These are phyloP conservation scores for Fusarium haematococcum DNA, from an alignment of 2,329 filamentous ascomycete species.

Conservation along the genomic window DNA sequence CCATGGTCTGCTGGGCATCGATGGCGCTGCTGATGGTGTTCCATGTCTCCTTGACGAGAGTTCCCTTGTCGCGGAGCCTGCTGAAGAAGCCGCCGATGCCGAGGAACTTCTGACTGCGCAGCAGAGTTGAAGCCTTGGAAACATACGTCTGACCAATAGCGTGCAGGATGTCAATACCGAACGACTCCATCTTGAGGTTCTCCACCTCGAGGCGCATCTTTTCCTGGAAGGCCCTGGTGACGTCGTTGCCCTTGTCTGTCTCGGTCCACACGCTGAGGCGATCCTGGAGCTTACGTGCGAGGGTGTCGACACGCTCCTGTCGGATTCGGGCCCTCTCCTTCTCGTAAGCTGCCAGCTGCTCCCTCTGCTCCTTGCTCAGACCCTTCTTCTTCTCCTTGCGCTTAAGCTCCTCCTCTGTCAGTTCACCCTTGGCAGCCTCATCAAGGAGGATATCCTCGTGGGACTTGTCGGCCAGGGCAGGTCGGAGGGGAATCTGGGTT, in stretches of 20 bases:
- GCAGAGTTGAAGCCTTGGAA: conserved; percentile 85
- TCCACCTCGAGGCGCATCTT: conserved; percentile 96
- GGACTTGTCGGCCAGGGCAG: conserved; percentile 85
- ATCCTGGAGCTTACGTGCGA: conserved; percentile 87
- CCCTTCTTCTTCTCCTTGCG: conserved; percentile 85
- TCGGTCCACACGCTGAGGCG: conserved; percentile 96
- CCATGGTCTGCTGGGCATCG: conserved; percentile 97
- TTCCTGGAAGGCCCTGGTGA: conserved; percentile 90
- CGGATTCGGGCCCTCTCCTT: conserved; percentile 85
- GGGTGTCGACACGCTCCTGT: conserved; percentile 88
- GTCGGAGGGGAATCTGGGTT: conserved; percentile 77
- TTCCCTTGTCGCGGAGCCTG: conserved; percentile 95
- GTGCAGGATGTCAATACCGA: conserved; percentile 95
- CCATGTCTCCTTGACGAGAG: conserved; percentile 97
- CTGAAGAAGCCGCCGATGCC: conserved; percentile 96
- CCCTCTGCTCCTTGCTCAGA: conserved; percentile 90
- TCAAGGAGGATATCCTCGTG: conserved; percentile 64
- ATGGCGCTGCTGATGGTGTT: conserved; percentile 96
- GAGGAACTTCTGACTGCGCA: conserved; percentile 97
- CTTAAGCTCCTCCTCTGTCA: conserved; percentile 66
- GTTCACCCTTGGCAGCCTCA: conserved; percentile 79
- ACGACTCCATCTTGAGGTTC: conserved; percentile 99
- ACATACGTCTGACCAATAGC: conserved; percentile 93
- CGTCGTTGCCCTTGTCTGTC: conserved; percentile 88
- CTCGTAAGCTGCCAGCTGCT: conserved; percentile 90